Percentiles rank a stretch among this genome's conserved stretches.
Conservation (phyloP, 106 monocot genomes). For the Dendrobium catenatum region DNA sequence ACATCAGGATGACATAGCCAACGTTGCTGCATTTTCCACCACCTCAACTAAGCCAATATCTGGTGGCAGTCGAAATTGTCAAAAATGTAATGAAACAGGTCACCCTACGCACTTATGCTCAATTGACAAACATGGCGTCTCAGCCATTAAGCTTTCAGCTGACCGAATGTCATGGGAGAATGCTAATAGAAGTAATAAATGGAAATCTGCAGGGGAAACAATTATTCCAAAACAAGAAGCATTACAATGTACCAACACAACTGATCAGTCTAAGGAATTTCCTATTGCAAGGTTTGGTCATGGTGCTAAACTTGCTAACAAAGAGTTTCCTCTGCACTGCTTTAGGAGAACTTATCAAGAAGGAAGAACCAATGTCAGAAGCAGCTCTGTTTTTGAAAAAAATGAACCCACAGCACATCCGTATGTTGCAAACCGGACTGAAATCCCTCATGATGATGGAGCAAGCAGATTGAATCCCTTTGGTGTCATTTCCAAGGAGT, state of each 20-base stretch:
- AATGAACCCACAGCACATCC: conserved; percentile 14
- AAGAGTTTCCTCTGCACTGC: conserved; percentile 11
- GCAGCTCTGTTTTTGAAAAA: conserved; percentile 4
- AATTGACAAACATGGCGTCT: conserved; percentile 41
- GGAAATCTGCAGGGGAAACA: conserved; percentile 15
- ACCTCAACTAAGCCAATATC: conserved; percentile 21
- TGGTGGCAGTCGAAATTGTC: conserved; percentile 21
- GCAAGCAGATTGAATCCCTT: background rate
- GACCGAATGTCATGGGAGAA: conserved; percentile 40
- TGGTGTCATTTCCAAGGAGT: conserved; percentile 14
- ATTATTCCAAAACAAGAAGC: conserved; percentile 1
- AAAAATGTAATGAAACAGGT: conserved; percentile 69
- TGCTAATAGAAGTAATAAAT: conserved; percentile 25
- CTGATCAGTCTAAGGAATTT: conserved; percentile 14
- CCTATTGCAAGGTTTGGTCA: conserved; percentile 6
- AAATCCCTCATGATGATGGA: background rate
- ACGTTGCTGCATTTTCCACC: conserved; percentile 18
- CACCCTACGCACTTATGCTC: conserved; percentile 63
- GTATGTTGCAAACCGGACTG: background rate
- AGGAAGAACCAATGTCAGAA: conserved; percentile 15
- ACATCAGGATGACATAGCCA: conserved; percentile 32
- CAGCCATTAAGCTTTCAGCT: conserved; percentile 55
- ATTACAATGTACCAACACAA: conserved; percentile 6
- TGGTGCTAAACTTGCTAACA: conserved; percentile 12
- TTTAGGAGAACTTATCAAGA: conserved; percentile 13